Evolutionary conservation across 305 asterid genomes (phyloP).

Genomic region (Fraxinus sp.): DNA sequence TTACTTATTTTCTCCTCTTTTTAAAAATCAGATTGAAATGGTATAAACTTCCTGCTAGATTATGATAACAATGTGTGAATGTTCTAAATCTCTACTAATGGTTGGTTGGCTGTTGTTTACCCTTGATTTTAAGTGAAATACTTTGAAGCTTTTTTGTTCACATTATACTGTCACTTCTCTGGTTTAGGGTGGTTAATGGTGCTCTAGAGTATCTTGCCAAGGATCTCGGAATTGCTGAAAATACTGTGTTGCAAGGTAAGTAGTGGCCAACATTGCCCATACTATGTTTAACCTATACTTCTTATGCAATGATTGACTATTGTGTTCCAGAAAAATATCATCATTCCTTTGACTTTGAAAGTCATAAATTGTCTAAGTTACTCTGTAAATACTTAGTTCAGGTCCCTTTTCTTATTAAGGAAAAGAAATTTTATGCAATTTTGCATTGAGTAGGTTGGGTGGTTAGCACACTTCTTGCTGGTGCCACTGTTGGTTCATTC

Average conservation of each 20-base stretch:
- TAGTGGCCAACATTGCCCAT: slow-evolving; percentile 16
- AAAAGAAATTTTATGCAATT: slow-evolving; percentile 19
- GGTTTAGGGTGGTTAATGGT: slow-evolving; percentile 92
- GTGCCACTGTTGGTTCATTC: slow-evolving; percentile 93
- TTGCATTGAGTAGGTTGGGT: slow-evolving; percentile 66
- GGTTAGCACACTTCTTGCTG: slow-evolving; percentile 94
- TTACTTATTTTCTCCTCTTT: neutral
- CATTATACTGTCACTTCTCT: slow-evolving; percentile 7
- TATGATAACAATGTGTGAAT: neutral
- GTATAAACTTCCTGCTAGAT: neutral
- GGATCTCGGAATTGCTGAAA: slow-evolving; percentile 84
- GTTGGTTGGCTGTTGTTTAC: neutral
- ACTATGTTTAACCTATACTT: neutral
- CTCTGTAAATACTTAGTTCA: neutral
- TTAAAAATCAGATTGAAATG: neutral
- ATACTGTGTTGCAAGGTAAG: slow-evolving; percentile 82
- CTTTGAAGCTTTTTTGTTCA: neutral
- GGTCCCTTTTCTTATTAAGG: slow-evolving; percentile 8
- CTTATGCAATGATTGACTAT: slow-evolving; percentile 1
- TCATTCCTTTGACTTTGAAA: neutral
- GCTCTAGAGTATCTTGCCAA: slow-evolving; percentile 84
- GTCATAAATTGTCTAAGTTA: neutral
- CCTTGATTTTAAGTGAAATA: neutral
- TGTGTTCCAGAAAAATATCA: slow-evolving; percentile 8
- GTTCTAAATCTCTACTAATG: neutral